Base-by-base conservation (phyloP, 306 rosid genomes). In the Vachellia pachyceras region DNA sequence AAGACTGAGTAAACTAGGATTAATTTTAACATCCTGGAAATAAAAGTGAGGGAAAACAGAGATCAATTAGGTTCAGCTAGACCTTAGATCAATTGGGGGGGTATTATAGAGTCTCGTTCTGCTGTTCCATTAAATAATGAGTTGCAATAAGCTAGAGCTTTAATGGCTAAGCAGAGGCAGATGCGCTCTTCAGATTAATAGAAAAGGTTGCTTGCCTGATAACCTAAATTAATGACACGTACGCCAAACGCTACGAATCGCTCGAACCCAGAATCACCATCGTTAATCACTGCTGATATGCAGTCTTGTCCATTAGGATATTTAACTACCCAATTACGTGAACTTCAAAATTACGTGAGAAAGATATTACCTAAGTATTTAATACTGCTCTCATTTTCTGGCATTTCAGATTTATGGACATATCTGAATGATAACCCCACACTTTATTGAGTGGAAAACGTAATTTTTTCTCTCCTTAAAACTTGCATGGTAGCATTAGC, bases 91-190 rank as follows among this genome's bases (percentile, higher is more conserved):
- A 18, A 54, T 54, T 14, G 12, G 18, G 99, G 95, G 85, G 91
- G 85, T 76, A 68, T 90, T 39, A 37, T 95, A 68, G 98, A 95
- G 81, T 98, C 99, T 63, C 90, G 93, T 80, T 84, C 97, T 81
- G 96, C 88, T 17, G 83, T 95, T 76, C 91, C 97, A 84, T 86
- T 90, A 79, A 95, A 95, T 80, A 98, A 95, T 72, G 98, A 93
- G 86, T 86, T 95, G 91, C 99, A 91, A 83, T 85, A 77, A 86
- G 92, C 99, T 10, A 90, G 90, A 88, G 87, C 83, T 77, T 84
- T 81, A n/a, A 95, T 90, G 42, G 91, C 89, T 63, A 91, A 91
- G 94, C 96, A 49, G 99, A 91, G 90, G 86, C 89, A 54, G 98
- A 95, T 49, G 96, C 90, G 75, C 97, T 95, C 55, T 81, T 86